Evolutionary conservation across 805 yeast genomes (phyloP).

Genomic region (Saccharomycopsis sp.): DNA sequence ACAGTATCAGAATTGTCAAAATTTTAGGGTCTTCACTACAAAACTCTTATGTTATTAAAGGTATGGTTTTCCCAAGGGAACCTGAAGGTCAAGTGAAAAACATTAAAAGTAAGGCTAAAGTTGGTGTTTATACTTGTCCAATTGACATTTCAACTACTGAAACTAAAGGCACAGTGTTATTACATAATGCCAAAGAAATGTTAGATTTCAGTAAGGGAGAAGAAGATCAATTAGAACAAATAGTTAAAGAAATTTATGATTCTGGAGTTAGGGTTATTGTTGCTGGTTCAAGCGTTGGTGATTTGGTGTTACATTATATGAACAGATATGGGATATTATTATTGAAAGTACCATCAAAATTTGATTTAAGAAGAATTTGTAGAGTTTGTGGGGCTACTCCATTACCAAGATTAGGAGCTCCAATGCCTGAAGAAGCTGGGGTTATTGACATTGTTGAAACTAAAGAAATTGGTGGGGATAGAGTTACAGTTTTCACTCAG

Average conservation of each 20-base stretch:
- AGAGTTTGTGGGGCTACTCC: slow-evolving; percentile 98
- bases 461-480: slow-evolving; percentile 93
- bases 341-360: slow-evolving; percentile 85
- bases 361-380: slow-evolving; percentile 87
- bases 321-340: slow-evolving; percentile 82
- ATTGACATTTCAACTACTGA: slow-evolving; percentile 95
- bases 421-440: slow-evolving; percentile 93
- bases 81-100: slow-evolving; percentile 89
- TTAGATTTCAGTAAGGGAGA: slow-evolving; percentile 93
- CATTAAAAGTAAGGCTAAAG: slow-evolving; percentile 59
- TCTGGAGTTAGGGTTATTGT: slow-evolving; percentile 82
- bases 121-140: slow-evolving; percentile 90
- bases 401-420: slow-evolving; percentile 87
- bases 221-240: slow-evolving; percentile 83
- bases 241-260: slow-evolving; percentile 74
- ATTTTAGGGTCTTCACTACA: slow-evolving; percentile 85
- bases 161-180: slow-evolving; percentile 93
- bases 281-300: slow-evolving; percentile 94
- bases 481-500: slow-evolving; percentile 92
- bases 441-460: slow-evolving; percentile 81
- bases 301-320: slow-evolving; percentile 85
- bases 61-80: slow-evolving; percentile 97
- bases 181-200: slow-evolving; percentile 97
- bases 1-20: slow-evolving; percentile 90
- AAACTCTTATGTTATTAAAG: slow-evolving; percentile 76